Evolutionary conservation across 164 flowering plant genomes (phyloP).

Genomic region (Stephania yunnanensis): DNA sequence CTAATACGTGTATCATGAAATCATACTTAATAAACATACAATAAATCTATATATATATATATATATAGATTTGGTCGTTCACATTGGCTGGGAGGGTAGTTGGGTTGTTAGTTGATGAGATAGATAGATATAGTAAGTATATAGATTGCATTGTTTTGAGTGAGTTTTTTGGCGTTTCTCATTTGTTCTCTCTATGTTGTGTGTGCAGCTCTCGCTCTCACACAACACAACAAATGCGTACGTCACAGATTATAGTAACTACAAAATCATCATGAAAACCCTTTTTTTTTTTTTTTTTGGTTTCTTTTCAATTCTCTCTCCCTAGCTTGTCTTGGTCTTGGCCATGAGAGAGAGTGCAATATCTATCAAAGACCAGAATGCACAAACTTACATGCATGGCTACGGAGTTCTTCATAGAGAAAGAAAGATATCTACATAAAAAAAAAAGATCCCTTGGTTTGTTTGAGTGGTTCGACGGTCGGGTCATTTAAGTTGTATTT

Average conservation of each 20-base stretch:
- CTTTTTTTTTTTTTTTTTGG: background rate
- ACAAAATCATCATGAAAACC: background rate
- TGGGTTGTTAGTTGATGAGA: background rate
- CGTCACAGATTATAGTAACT: background rate
- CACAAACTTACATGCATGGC: background rate
- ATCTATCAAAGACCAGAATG: background rate
- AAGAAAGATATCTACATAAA: no score
- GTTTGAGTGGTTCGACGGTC: no score
- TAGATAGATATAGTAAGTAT: background rate
- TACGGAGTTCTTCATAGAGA: background rate
- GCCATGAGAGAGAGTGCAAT: background rate
- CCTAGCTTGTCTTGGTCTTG: background rate
- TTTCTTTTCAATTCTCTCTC: background rate
- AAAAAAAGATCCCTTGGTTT: no score
- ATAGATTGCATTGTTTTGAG: conserved; percentile 10
- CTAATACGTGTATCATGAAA: background rate
- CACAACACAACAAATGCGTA: background rate
- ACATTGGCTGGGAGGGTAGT: background rate
- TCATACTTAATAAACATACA: no score
- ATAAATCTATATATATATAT: no score
- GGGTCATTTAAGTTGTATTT: no score
- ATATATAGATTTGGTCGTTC: background rate
- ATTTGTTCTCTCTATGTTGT: background rate
- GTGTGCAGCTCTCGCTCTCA: background rate
- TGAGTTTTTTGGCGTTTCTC: conserved; percentile 25